These are phyloP conservation scores for Chaetomium strumarium DNA, from an alignment of 2,329 filamentous ascomycete genomes.

Conservation along the genomic window DNA sequence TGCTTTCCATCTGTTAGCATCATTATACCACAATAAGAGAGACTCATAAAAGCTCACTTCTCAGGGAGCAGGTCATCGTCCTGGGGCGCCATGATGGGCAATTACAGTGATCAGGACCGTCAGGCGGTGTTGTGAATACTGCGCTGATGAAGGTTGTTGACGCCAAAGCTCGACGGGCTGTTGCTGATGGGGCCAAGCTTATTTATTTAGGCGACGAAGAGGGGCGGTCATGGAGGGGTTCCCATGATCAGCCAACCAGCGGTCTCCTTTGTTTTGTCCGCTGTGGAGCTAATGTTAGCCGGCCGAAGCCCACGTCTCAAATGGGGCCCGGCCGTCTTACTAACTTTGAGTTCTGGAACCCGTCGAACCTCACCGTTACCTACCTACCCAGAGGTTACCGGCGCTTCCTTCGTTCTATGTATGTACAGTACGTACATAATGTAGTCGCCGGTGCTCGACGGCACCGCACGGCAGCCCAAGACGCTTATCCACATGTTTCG, in stretches of 20 bases:
- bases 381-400: too few species aligned
- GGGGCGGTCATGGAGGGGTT: constrained; percentile 21
- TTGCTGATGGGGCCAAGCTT: constrained; percentile 21
- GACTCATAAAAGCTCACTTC: constrained; percentile 33
- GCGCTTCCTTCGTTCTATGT: too few species aligned
- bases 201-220: constrained; percentile 24
- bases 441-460: constrained; percentile 2
- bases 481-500: too few species aligned
- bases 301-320: not conserved
- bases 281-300: constrained; percentile 7
- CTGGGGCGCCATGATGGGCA: constrained; percentile 57
- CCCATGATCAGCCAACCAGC: constrained; percentile 14
- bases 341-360: constrained; percentile 23
- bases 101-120: not conserved
- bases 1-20: constrained; percentile 33
- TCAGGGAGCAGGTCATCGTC: constrained; percentile 81
- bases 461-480: not conserved
- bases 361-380: constrained; percentile 6
- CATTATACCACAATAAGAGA: too few species aligned
- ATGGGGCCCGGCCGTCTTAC: constrained; percentile 1
- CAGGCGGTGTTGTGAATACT: not conserved
- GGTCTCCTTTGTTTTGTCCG: constrained; percentile 9
- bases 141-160: not conserved
- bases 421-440: too few species aligned
- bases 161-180: constrained; percentile 4